A percentile compares a stretch with the other conserved stretches of the same genome.
phyloP scores from a whole-genome alignment of 805 yeast species.

The Wickerhamomyces strasburgensis region DNA sequence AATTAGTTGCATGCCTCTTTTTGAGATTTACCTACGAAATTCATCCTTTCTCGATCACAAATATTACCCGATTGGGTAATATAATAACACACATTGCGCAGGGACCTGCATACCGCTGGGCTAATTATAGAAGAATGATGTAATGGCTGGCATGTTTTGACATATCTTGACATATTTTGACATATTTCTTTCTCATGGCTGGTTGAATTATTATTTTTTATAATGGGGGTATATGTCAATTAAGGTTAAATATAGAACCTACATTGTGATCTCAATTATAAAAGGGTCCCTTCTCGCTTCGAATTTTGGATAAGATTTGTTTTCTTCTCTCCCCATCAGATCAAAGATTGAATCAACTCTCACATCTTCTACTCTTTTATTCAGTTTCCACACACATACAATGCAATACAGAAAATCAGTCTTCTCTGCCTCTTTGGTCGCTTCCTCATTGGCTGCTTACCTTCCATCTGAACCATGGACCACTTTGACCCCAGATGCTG shows the following conservation, averaged over 20 bases:
- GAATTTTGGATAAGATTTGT: background rate
- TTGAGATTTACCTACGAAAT: background rate
- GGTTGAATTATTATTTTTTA: slow-evolving; percentile 1
- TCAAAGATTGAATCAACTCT: background rate
- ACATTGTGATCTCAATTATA: slow-evolving; percentile 7
- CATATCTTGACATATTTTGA: background rate
- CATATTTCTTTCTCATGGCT: background rate
- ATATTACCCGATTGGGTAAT: slow-evolving; percentile 4
- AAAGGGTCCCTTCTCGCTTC: background rate
- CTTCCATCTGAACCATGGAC: slow-evolving; percentile 53
- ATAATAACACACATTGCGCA: slow-evolving; percentile 4
- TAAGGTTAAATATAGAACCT: no score
- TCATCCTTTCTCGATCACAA: background rate
- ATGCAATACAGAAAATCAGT: slow-evolving; percentile 40
- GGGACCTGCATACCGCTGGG: background rate
- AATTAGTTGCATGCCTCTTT: slow-evolving; percentile 1
- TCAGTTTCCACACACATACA: slow-evolving; percentile 6
- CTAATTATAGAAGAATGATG: slow-evolving; percentile 4
- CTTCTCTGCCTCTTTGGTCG: slow-evolving; percentile 38
- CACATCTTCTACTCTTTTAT: background rate
- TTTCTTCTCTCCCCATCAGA: background rate
- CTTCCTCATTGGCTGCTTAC: slow-evolving; percentile 53
- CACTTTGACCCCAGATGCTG: slow-evolving; percentile 36
- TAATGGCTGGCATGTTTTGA: background rate
- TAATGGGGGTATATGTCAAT: slow-evolving; percentile 13